A percentile compares a stretch with the other conserved stretches of the same genome.
phyloP scores from a whole-genome alignment of 2,329 filamentous ascomycete species.

The Monosporascus sp. region DNA sequence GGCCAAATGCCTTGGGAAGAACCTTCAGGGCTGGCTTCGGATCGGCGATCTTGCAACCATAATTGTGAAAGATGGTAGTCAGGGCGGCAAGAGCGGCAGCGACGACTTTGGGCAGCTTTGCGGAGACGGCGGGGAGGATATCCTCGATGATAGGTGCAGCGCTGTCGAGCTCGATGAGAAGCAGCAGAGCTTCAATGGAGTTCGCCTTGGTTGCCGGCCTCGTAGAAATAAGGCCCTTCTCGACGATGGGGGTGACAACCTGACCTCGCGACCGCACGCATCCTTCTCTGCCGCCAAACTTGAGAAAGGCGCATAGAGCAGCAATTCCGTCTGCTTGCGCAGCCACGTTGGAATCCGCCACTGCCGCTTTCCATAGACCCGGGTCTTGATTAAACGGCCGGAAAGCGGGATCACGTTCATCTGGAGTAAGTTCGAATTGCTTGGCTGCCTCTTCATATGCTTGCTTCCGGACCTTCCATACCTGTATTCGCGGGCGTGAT shows the following conservation, averaged over 20 bases:
- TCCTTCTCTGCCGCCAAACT: slow-evolving; percentile 78
- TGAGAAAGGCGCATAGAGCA: slow-evolving; percentile 85
- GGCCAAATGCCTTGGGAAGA: slow-evolving; percentile 85
- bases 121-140: slow-evolving; percentile 53
- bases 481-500: slow-evolving; percentile 36
- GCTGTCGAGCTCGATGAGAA: slow-evolving; percentile 87
- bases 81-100: slow-evolving; percentile 49
- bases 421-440: slow-evolving; percentile 75
- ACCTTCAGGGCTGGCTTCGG: slow-evolving; percentile 86
- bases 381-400: slow-evolving; percentile 82
- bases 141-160: slow-evolving; percentile 85
- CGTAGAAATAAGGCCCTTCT: slow-evolving; percentile 86
- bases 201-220: slow-evolving; percentile 84
- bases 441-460: slow-evolving; percentile 91
- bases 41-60: slow-evolving; percentile 89
- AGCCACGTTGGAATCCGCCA: slow-evolving; percentile 91
- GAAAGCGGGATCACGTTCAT: slow-evolving; percentile 82
- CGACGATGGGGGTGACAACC: slow-evolving; percentile 74
- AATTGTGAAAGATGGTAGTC: slow-evolving; percentile 83
- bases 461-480: slow-evolving; percentile 95
- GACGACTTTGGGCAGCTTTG: slow-evolving; percentile 33
- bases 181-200: slow-evolving; percentile 76
- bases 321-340: slow-evolving; percentile 90
- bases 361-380: slow-evolving; percentile 84
- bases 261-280: slow-evolving; percentile 70